Conservation (phyloP, 2,329 filamentous ascomycete genomes). For the Alternaria rosae region DNA sequence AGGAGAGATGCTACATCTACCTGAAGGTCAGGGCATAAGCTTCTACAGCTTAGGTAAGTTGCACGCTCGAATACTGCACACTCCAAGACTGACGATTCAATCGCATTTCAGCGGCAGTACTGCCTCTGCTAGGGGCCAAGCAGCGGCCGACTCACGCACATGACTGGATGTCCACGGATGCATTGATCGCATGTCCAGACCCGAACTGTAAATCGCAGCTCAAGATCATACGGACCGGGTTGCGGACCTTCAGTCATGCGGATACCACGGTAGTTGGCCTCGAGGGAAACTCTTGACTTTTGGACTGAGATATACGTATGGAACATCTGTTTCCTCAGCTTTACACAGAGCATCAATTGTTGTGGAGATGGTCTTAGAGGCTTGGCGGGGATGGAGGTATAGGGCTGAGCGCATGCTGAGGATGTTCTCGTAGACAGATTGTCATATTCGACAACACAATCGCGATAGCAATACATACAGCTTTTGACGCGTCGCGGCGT, state of each 20-base stretch:
- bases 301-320: background rate
- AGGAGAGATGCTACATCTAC: constrained; percentile 20
- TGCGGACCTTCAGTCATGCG: constrained; percentile 16
- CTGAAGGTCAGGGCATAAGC: constrained; percentile 12
- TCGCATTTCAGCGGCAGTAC: constrained; percentile 5
- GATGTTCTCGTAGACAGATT: background rate
- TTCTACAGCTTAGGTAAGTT: constrained; percentile 16
- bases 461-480: background rate
- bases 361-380: background rate
- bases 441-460: background rate
- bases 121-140: constrained; percentile 14
- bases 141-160: constrained; percentile 17
- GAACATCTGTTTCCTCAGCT: background rate
- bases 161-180: constrained; percentile 22
- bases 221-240: constrained; percentile 12
- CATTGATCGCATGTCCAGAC: constrained; percentile 18
- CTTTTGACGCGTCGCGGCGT: background rate
- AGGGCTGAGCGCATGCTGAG: background rate
- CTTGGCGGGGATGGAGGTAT: background rate
- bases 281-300: background rate
- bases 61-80: background rate
- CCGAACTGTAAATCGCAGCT: constrained; percentile 20
- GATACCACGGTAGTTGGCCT: constrained; percentile 13
- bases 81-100: background rate
- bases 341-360: background rate